phyloP scores from a whole-genome alignment of 2,329 filamentous ascomycete genomes.

The Hypoxylon sp. region DNA sequence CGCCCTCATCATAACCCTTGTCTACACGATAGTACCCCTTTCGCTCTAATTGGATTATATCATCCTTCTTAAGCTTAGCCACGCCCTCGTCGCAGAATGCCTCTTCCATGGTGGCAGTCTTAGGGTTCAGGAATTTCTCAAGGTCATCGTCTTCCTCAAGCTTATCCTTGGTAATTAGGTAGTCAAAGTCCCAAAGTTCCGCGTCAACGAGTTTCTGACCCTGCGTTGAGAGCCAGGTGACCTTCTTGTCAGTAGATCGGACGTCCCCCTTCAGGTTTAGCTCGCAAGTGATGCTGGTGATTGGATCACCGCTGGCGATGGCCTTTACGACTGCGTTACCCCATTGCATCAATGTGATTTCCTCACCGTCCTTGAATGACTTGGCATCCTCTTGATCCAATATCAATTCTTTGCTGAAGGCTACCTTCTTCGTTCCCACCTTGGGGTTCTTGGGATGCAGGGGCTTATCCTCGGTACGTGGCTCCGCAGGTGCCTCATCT shows the following conservation, averaged over 20 bases:
- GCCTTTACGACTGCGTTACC: constrained; percentile 87
- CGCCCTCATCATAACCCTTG: constrained; percentile 68
- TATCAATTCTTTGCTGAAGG: constrained; percentile 80
- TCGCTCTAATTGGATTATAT: constrained; percentile 95
- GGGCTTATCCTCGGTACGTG: constrained; percentile 81
- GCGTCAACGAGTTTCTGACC: constrained; percentile 83
- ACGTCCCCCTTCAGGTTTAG: constrained; percentile 94
- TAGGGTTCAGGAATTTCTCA: constrained; percentile 84
- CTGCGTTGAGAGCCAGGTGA: constrained; percentile 89
- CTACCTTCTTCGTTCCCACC: constrained; percentile 88
- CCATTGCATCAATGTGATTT: constrained; percentile 98
- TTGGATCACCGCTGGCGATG: constrained; percentile 70
- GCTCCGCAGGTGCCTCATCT: constrained; percentile 73
- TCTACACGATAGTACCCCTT: constrained; percentile 94
- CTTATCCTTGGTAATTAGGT: constrained; percentile 95
- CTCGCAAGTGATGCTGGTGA: constrained; percentile 82
- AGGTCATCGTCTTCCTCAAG: constrained; percentile 89
- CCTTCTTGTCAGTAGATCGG: constrained; percentile 96
- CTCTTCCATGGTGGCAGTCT: constrained; percentile 81
- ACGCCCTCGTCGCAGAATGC: constrained; percentile 88
- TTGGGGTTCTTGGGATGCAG: constrained; percentile 91
- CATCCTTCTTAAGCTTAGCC: constrained; percentile 81
- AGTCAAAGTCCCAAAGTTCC: constrained; percentile 94
- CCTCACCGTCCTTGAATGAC: constrained; percentile 85
- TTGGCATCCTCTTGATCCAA: constrained; percentile 90